These are phyloP conservation scores for Cynanchum wilfordii DNA, from an alignment of 257 asterid genomes.

Conservation along the genomic window DNA sequence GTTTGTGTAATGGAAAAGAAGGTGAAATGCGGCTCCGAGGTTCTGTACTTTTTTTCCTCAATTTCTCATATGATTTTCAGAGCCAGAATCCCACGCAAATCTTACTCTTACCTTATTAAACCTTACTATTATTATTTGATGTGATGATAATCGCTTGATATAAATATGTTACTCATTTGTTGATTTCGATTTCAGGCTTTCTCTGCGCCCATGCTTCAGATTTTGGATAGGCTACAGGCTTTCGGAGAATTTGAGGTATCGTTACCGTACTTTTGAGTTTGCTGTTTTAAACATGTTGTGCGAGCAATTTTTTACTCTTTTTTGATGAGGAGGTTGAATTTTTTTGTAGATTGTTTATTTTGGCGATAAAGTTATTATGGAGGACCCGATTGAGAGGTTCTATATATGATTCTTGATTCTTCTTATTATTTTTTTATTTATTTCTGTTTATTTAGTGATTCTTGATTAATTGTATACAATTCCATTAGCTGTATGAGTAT, in stretches of 20 bases:
- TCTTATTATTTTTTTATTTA: too few relatives aligned
- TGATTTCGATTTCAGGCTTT: slow-evolving; percentile 37
- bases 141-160: neutral
- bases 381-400: slow-evolving; percentile 89
- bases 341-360: slow-evolving; percentile 65
- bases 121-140: neutral
- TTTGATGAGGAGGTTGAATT: neutral
- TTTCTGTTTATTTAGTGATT: neutral
- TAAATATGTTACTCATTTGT: neutral
- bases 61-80: slow-evolving; percentile 17
- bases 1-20: slow-evolving; percentile 99
- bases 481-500: neutral
- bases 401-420: neutral
- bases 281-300: neutral
- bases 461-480: neutral
- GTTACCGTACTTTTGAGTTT: neutral
- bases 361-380: slow-evolving; percentile 81
- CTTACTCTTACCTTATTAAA: neutral
- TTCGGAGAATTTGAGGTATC: slow-evolving; percentile 89
- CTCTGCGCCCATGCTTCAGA: slow-evolving; percentile 86
- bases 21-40: slow-evolving; percentile 99
- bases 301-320: neutral
- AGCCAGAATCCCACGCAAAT: neutral
- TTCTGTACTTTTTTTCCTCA: slow-evolving; percentile 37
- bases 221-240: slow-evolving; percentile 77